Evolutionary conservation across 2,329 filamentous ascomycete species (phyloP).

Genomic region (Scedosporium minutisporum): DNA sequence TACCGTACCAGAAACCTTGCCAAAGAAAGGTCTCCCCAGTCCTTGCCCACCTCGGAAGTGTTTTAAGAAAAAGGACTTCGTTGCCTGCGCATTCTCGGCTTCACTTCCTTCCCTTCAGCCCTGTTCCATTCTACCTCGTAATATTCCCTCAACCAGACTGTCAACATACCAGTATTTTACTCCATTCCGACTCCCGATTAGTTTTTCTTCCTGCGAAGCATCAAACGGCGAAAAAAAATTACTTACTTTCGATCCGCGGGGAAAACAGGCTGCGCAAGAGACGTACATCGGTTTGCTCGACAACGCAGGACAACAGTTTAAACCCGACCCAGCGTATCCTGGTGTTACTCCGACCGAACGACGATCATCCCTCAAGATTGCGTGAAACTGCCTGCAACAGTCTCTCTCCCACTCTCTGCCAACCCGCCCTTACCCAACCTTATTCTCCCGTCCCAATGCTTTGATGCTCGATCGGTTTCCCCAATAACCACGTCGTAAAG

Average conservation of each 20-base stretch:
- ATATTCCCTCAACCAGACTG: background rate
- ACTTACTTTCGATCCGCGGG: background rate
- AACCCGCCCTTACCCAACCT: background rate
- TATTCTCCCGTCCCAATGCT: slow-evolving; percentile 3
- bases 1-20: background rate
- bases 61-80: background rate
- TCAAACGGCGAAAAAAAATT: background rate
- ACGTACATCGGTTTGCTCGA: background rate
- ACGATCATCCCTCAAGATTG: slow-evolving; percentile 2
- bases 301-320: background rate
- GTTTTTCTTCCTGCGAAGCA: background rate
- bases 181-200: background rate
- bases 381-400: slow-evolving; percentile 5
- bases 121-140: background rate
- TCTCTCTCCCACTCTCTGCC: background rate
- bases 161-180: background rate
- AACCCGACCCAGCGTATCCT: background rate
- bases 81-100: background rate
- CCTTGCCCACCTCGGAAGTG: background rate
- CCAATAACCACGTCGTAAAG: background rate
- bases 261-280: background rate
- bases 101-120: background rate
- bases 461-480: background rate
- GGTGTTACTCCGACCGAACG: slow-evolving; percentile 3
- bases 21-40: background rate